These are phyloP conservation scores for Nicotiana sylvestris DNA, from an alignment of 257 asterid genomes.

Conservation along the genomic window DNA sequence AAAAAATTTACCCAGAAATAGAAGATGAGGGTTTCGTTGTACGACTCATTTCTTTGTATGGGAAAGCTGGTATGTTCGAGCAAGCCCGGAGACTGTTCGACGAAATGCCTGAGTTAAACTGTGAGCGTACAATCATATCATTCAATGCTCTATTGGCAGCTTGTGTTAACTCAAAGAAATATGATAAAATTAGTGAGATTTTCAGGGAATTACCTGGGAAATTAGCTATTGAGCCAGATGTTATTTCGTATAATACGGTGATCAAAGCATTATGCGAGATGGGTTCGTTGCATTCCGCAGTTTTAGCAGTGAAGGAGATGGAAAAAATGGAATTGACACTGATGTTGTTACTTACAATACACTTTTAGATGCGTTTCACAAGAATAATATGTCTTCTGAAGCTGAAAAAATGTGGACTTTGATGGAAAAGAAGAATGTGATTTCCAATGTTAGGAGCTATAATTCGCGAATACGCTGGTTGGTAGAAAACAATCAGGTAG, in stretches of 20 bases:
- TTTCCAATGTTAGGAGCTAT: background rate
- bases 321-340: background rate
- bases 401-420: background rate
- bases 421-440: background rate
- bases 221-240: background rate
- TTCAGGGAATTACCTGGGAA: conserved; percentile 9
- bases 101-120: conserved; percentile 32
- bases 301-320: background rate
- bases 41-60: conserved; percentile 30
- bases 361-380: background rate
- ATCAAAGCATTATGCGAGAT: background rate
- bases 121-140: conserved; percentile 29
- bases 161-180: conserved; percentile 26
- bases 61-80: conserved; percentile 32
- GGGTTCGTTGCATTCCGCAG: background rate
- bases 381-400: background rate
- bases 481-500: background rate
- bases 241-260: background rate
- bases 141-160: conserved; percentile 46
- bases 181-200: background rate
- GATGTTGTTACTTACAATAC: background rate
- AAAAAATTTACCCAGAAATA: conserved; percentile 21
- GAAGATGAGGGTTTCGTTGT: conserved; percentile 8
- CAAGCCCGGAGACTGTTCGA: conserved; percentile 42
- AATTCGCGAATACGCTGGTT: background rate